Percentiles rank a stretch among this genome's conserved stretches.
Conservation (phyloP, 129 eudicot genomes). For the Heracleum sosnowskyi region DNA sequence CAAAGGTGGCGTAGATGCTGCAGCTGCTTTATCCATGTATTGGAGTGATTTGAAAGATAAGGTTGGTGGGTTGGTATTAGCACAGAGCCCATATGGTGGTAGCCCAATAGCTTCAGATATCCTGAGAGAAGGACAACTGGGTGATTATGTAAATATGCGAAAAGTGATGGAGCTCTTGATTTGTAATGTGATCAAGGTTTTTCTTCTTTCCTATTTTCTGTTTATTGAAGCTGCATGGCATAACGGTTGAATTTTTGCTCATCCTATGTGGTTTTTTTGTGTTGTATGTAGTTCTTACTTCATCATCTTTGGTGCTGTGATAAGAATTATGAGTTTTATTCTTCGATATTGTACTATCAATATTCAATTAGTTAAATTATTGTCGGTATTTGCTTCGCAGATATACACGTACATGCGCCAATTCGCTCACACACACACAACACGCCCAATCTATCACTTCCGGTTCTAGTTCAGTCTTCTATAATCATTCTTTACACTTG, state of each 20-base stretch:
- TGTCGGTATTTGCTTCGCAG: neutral
- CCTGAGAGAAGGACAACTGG: slow-evolving; percentile 84
- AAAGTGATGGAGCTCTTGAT: slow-evolving; percentile 82
- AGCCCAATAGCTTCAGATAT: slow-evolving; percentile 97
- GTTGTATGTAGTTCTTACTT: neutral
- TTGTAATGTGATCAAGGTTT: slow-evolving; percentile 93
- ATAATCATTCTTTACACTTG: neutral
- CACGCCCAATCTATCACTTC: neutral
- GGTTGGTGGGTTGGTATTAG: slow-evolving; percentile 85
- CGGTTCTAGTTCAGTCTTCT: neutral
- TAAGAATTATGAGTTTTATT: neutral
- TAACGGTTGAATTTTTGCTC: neutral
- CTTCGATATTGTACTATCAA: neutral
- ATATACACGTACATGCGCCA: neutral
- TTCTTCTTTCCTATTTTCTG: neutral
- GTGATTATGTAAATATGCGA: slow-evolving; percentile 85
- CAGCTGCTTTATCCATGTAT: slow-evolving; percentile 88
- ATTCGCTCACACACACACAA: too few species aligned
- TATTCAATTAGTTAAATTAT: neutral
- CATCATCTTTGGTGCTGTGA: neutral
- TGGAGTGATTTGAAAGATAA: slow-evolving; percentile 90
- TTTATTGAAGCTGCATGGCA: neutral
- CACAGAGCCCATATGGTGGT: slow-evolving; percentile 97
- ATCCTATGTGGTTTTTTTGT: neutral
- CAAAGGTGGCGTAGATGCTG: slow-evolving; percentile 95